Conservation (phyloP, 2,329 filamentous ascomycete genomes). For the Paracorniculantispora psalliotae region DNA sequence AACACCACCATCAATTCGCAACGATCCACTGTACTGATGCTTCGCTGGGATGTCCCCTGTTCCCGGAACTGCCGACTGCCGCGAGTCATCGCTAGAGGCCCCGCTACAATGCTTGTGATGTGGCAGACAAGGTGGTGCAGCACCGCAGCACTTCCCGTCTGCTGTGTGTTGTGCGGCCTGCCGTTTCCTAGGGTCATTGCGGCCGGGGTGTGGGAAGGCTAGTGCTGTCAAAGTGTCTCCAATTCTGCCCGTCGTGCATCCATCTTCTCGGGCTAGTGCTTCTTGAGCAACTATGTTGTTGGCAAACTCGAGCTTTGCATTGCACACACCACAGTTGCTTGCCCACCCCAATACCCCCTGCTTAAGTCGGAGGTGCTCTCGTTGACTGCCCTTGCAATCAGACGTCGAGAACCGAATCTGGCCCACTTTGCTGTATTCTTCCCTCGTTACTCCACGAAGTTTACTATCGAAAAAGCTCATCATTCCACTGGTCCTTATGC, state of each 20-base stretch:
- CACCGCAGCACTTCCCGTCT: neutral
- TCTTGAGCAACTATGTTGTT: neutral
- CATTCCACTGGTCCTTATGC: conserved; percentile 10
- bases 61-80: conserved; percentile 15
- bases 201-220: neutral
- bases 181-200: conserved; percentile 3
- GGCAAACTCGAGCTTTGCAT: neutral
- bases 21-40: conserved; percentile 13
- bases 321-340: neutral
- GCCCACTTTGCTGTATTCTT: conserved; percentile 6
- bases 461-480: conserved; percentile 5
- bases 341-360: neutral
- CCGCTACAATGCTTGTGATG: conserved; percentile 9
- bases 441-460: conserved; percentile 6
- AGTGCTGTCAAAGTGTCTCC: conserved; percentile 12
- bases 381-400: conserved; percentile 3
- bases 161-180: conserved; percentile 1
- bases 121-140: conserved; percentile 8
- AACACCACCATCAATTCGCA: neutral
- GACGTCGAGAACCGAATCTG: conserved; percentile 4
- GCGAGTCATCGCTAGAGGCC: conserved; percentile 14
- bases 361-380: neutral
- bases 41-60: conserved; percentile 11
- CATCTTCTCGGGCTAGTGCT: neutral
- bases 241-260: neutral